These are phyloP conservation scores for Schwanniomyces yamadae DNA, from an alignment of 805 yeast genomes.

Conservation along the genomic window DNA sequence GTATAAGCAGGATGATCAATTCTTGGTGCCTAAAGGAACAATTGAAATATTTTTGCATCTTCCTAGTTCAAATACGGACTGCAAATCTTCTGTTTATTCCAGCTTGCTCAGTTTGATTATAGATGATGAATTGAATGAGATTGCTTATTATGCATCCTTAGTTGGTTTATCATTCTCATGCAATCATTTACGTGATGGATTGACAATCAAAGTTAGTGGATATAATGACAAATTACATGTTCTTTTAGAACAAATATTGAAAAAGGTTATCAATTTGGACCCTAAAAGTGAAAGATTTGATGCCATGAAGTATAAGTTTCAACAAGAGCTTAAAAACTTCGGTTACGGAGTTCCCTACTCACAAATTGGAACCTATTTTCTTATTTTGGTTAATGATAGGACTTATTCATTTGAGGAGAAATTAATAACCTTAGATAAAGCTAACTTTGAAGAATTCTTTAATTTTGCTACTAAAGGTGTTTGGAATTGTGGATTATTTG, in stretches of 20 bases:
- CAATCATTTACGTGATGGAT: constrained; percentile 63
- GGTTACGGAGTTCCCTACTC: constrained; percentile 74
- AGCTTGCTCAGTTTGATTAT: constrained; percentile 67
- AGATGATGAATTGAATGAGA: constrained; percentile 71
- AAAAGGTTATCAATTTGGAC: constrained; percentile 49
- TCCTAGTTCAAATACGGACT: constrained; percentile 62
- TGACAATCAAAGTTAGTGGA: constrained; percentile 68
- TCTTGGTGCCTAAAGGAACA: constrained; percentile 83
- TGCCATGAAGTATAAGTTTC: constrained; percentile 60
- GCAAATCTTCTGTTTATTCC: constrained; percentile 56
- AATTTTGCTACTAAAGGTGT: constrained; percentile 45
- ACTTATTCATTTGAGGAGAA: constrained; percentile 67
- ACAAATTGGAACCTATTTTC: constrained; percentile 65
- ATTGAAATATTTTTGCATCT: constrained; percentile 62
- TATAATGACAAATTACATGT: constrained; percentile 77
- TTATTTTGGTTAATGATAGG: constrained; percentile 67
- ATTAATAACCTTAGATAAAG: constrained; percentile 41
- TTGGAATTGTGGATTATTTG: constrained; percentile 57
- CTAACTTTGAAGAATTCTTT: constrained; percentile 50
- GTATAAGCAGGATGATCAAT: constrained; percentile 88
- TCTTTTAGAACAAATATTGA: constrained; percentile 60
- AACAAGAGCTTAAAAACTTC: constrained; percentile 64
- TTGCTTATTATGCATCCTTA: constrained; percentile 78
- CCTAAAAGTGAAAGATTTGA: constrained; percentile 61
- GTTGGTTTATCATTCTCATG: constrained; percentile 71